Conservation (phyloP, 148 eudicot species). For the Rhododendron ferrugineum region DNA sequence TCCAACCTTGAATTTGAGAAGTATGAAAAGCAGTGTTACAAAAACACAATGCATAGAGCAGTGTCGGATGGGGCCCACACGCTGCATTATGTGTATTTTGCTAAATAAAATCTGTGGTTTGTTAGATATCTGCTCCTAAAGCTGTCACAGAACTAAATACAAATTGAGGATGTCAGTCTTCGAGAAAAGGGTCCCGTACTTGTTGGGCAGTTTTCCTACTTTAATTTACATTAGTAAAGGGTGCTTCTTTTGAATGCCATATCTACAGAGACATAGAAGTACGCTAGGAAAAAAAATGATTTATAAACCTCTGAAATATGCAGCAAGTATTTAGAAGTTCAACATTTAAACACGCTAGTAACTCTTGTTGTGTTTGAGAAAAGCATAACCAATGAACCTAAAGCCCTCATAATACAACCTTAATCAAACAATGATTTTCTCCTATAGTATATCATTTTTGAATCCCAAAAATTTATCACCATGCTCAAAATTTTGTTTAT, state of each 20-base stretch:
- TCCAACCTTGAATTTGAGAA: background rate
- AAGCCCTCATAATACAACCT: background rate
- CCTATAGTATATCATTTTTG: background rate
- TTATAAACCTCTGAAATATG: background rate
- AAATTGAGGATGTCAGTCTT: background rate
- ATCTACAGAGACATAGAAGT: background rate
- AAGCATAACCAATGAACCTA: background rate
- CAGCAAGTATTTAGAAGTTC: background rate
- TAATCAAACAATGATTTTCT: background rate
- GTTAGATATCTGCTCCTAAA: background rate
- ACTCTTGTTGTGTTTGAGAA: background rate
- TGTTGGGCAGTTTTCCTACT: background rate
- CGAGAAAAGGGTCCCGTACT: background rate
- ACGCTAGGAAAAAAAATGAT: background rate
- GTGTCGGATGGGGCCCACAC: background rate
- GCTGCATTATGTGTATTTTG: background rate
- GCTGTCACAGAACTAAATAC: background rate
- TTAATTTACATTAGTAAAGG: background rate
- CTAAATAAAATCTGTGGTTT: background rate
- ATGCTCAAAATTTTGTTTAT: background rate
- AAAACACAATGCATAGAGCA: background rate
- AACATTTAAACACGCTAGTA: background rate
- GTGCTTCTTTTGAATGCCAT: background rate
- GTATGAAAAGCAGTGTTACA: background rate
- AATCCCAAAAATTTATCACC: background rate